These are phyloP conservation scores for Hyaloscypha hepaticicola DNA, from an alignment of 495 filamentous ascomycete species.

Conservation along the genomic window DNA sequence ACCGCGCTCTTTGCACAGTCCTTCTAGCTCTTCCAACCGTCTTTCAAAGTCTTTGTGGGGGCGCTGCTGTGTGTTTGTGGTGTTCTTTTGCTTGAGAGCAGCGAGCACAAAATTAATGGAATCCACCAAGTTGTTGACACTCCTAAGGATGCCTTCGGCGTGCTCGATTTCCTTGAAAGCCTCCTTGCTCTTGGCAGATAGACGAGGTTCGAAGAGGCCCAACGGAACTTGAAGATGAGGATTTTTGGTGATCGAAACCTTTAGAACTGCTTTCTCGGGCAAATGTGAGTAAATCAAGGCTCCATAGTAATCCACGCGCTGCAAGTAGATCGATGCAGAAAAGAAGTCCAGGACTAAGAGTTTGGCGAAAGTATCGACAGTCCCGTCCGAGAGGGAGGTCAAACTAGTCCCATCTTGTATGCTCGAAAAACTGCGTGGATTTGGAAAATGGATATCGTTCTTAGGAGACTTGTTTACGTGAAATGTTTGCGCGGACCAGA, in stretches of 20 bases:
- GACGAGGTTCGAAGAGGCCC: conserved; percentile 4
- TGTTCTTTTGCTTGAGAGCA: conserved; percentile 6
- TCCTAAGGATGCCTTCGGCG: conserved; percentile 3
- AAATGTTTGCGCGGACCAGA: not conserved
- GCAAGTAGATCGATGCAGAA: not conserved
- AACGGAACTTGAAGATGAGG: conserved; percentile 8
- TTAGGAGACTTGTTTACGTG: not conserved
- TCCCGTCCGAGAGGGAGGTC: not conserved
- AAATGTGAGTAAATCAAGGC: not conserved
- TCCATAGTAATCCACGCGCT: not conserved
- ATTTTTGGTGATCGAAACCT: not conserved
- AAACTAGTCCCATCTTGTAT: not conserved
- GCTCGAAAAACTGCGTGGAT: not conserved
- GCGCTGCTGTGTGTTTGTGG: not conserved
- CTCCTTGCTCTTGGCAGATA: conserved; percentile 7
- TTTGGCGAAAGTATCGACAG: not conserved
- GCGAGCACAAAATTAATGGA: conserved; percentile 8
- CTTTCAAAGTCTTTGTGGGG: not conserved
- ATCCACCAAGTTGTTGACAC: conserved; percentile 1
- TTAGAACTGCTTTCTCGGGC: not conserved
- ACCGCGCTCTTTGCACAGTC: not conserved
- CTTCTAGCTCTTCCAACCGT: conserved; percentile 2
- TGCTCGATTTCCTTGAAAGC: conserved; percentile 5
- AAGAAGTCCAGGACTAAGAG: not conserved
- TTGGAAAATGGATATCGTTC: not conserved